A percentile compares a stretch with the other conserved stretches of the same genome.
Evolutionary conservation across 2,329 filamentous ascomycete species (phyloP).

Genomic region (Hansfordia pulvinata): DNA sequence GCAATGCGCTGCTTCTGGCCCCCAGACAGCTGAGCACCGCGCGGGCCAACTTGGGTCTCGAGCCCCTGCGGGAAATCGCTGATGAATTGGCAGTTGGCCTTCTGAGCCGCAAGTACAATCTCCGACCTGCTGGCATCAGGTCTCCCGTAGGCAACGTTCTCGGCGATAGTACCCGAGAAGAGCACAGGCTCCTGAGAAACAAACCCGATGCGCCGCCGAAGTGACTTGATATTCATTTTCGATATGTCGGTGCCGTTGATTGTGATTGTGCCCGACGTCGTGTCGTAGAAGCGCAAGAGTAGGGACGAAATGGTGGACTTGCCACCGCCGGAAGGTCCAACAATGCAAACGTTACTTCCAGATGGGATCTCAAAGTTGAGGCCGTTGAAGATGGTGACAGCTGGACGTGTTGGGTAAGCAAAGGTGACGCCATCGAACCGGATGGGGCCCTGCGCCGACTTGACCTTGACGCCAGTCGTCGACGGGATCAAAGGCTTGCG

Average conservation of each 20-base stretch:
- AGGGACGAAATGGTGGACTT: conserved; percentile 95
- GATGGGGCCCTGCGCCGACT: conserved; percentile 77
- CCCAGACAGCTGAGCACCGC: conserved; percentile 86
- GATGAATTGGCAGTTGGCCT: conserved; percentile 95
- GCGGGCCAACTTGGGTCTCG: conserved; percentile 83
- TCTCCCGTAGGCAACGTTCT: conserved; percentile 85
- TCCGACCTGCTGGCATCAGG: conserved; percentile 66
- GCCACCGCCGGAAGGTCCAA: conserved; percentile 88
- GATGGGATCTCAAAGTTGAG: conserved; percentile 85
- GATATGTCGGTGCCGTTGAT: conserved; percentile 78
- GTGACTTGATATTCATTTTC: conserved; percentile 82
- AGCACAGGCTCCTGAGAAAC: conserved; percentile 93
- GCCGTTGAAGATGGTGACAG: conserved; percentile 80
- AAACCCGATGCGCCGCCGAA: conserved; percentile 84
- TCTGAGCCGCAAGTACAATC: conserved; percentile 73
- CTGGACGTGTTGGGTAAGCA: conserved; percentile 85
- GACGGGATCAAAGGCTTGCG: conserved; percentile 75
- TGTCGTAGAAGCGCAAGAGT: conserved; percentile 80
- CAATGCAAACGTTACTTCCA: conserved; percentile 89
- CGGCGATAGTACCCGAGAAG: conserved; percentile 71
- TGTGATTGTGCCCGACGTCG: conserved; percentile 60
- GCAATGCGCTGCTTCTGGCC: conserved; percentile 97
- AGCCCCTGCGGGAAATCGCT: conserved; percentile 91
- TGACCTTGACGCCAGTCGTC: conserved; percentile 67
- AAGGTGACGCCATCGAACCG: conserved; percentile 78